These are phyloP conservation scores for Lichtheimia ramosa DNA, from an alignment of 371 early-diverging fungal species.

Conservation along the genomic window DNA sequence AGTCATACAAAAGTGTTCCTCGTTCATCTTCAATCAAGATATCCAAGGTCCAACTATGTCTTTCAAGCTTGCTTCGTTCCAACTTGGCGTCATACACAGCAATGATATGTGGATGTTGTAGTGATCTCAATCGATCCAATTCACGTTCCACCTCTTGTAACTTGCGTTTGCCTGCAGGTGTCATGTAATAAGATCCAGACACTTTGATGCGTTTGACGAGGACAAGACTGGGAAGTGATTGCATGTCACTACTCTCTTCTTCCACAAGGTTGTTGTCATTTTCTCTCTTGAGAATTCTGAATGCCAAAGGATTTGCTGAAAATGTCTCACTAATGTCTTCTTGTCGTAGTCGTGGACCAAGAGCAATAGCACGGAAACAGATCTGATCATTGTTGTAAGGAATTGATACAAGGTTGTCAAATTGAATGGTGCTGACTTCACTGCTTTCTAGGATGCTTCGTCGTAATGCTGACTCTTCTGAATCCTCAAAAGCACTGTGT, in stretches of 20 bases:
- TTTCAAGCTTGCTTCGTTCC: slow-evolving; percentile 33
- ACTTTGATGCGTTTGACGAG: slow-evolving; percentile 39
- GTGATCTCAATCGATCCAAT: slow-evolving; percentile 52
- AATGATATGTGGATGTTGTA: slow-evolving; percentile 56
- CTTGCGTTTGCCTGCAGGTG: slow-evolving; percentile 57
- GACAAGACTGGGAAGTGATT: slow-evolving; percentile 31
- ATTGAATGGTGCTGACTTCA: slow-evolving; percentile 44
- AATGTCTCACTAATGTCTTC: slow-evolving; percentile 39
- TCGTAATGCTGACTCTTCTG: slow-evolving; percentile 10
- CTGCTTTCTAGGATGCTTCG: slow-evolving; percentile 27
- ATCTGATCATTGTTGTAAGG: slow-evolving; percentile 42
- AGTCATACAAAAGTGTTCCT: slow-evolving; percentile 45
- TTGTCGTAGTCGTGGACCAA: slow-evolving; percentile 43
- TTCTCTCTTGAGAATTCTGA: slow-evolving; percentile 17
- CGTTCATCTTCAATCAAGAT: slow-evolving; percentile 56
- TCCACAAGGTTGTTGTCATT: slow-evolving; percentile 15
- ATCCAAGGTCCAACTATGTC: slow-evolving; percentile 52
- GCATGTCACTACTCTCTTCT: slow-evolving; percentile 15
- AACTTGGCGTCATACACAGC: slow-evolving; percentile 58
- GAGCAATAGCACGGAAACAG: slow-evolving; percentile 39
- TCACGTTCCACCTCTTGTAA: slow-evolving; percentile 65
- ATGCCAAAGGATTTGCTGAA: slow-evolving; percentile 40
- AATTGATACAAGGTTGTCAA: slow-evolving; percentile 52
- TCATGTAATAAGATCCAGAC: slow-evolving; percentile 42
- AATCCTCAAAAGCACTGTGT: neutral